phyloP scores from a whole-genome alignment of 345 rosid species.

The Excoecaria agallocha region DNA sequence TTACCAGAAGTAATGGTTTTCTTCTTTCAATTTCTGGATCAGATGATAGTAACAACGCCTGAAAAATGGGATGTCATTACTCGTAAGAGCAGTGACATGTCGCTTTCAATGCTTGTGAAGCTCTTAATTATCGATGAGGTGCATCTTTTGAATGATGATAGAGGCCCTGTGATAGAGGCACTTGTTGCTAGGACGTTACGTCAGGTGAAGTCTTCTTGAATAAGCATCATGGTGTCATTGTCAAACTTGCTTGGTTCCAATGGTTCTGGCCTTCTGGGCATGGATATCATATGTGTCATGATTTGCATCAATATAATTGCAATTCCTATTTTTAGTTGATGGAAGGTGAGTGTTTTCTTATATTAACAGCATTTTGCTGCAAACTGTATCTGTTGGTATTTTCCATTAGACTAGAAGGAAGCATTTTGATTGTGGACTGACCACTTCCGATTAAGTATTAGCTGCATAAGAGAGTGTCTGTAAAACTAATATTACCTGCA shows the following conservation, averaged over 20 bases:
- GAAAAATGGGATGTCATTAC: slow-evolving; percentile 99
- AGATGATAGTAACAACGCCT: slow-evolving; percentile 99
- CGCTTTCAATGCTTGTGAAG: slow-evolving; percentile 94
- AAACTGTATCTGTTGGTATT: neutral
- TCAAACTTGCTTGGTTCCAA: neutral
- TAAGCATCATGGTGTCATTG: slow-evolving; percentile 6
- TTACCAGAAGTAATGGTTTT: slow-evolving; percentile 20
- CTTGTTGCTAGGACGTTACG: slow-evolving; percentile 97
- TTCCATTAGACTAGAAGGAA: neutral
- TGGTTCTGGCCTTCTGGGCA: neutral
- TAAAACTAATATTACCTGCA: neutral
- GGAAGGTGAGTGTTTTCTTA: neutral
- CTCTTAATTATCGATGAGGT: slow-evolving; percentile 97
- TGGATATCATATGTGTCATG: neutral
- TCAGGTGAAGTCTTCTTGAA: slow-evolving; percentile 53
- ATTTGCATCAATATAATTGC: neutral
- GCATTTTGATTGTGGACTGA: neutral
- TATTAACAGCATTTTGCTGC: neutral
- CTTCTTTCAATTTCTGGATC: slow-evolving; percentile 20
- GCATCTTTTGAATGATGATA: slow-evolving; percentile 96
- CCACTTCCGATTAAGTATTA: neutral
- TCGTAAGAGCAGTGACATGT: slow-evolving; percentile 98
- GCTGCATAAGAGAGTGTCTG: neutral
- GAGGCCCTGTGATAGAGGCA: slow-evolving; percentile 98
- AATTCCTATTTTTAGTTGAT: neutral